phyloP scores from a whole-genome alignment of 176 grass and related monocot species.

The Cymbopogon citratus region DNA sequence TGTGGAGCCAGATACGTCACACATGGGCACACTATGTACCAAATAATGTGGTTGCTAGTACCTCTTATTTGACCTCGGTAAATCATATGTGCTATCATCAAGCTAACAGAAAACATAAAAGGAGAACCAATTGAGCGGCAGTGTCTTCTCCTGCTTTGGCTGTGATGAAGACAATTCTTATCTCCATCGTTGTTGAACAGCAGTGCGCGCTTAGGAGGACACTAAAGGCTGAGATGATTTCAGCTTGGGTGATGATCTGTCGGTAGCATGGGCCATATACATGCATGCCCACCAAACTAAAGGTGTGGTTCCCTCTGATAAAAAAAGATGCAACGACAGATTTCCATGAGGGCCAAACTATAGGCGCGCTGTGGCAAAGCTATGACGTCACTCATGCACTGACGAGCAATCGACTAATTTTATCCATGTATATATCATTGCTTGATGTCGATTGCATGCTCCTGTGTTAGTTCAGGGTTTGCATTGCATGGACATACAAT shows the following conservation, averaged over 20 bases:
- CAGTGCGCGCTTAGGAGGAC: conserved; percentile 17
- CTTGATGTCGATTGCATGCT: neutral
- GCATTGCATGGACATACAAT: neutral
- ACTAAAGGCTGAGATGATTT: neutral
- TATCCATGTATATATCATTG: neutral
- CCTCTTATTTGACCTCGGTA: conserved; percentile 1
- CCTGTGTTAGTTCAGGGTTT: neutral
- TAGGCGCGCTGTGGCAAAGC: neutral
- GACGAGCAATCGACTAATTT: neutral
- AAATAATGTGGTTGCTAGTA: conserved; percentile 3
- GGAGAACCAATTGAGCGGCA: neutral
- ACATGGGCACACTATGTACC: neutral
- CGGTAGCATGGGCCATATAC: neutral
- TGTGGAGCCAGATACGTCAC: neutral
- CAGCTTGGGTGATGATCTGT: conserved; percentile 12
- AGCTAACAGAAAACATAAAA: neutral
- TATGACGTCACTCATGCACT: neutral
- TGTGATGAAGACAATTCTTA: conserved; percentile 29
- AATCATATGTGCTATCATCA: conserved; percentile 2
- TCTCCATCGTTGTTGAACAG: neutral
- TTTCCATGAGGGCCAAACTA: neutral
- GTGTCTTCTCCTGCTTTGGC: neutral
- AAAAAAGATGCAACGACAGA: neutral
- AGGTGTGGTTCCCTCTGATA: neutral
- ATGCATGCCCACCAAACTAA: neutral